Conservation (phyloP, 148 eudicot species). For the Chenopodium quinoa region DNA sequence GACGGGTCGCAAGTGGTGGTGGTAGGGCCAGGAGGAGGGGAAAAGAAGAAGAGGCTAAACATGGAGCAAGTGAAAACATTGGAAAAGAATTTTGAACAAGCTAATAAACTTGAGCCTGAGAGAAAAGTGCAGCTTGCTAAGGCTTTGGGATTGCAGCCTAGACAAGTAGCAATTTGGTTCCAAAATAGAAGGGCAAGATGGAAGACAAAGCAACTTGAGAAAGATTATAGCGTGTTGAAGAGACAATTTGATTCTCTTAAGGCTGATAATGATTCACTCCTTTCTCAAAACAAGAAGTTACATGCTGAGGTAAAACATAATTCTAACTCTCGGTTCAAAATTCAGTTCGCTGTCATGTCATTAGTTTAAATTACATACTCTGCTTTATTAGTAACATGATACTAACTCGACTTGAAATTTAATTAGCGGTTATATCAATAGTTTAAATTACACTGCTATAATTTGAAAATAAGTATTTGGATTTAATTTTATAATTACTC, state of each 20-base stretch:
- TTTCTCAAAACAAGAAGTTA: slow-evolving; percentile 62
- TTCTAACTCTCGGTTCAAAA: background rate
- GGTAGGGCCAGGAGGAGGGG: slow-evolving; percentile 50
- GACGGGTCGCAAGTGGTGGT: slow-evolving; percentile 52
- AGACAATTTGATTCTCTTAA: slow-evolving; percentile 65
- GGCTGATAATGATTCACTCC: slow-evolving; percentile 69
- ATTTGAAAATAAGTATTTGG: too few species aligned
- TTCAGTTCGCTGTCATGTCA: too few species aligned
- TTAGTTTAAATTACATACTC: too few species aligned
- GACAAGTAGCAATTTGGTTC: slow-evolving; percentile 85
- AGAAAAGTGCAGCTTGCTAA: slow-evolving; percentile 70
- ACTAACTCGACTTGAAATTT: too few species aligned
- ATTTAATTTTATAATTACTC: too few species aligned
- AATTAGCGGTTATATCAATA: too few species aligned
- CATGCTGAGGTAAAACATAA: slow-evolving; percentile 51
- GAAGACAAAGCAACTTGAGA: slow-evolving; percentile 87
- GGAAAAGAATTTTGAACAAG: slow-evolving; percentile 76
- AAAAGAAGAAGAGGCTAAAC: slow-evolving; percentile 74
- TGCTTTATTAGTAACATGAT: too few species aligned
- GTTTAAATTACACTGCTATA: too few species aligned
- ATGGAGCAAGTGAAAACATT: slow-evolving; percentile 76
- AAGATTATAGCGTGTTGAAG: slow-evolving; percentile 60
- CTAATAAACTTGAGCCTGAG: slow-evolving; percentile 75
- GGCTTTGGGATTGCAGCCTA: slow-evolving; percentile 66
- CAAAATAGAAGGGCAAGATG: slow-evolving; percentile 81